Evolutionary conservation across 148 eudicot species (phyloP), one percentile per base, ranked within the genome.

Genomic region (Fagopyrum homotropicum): DNA sequence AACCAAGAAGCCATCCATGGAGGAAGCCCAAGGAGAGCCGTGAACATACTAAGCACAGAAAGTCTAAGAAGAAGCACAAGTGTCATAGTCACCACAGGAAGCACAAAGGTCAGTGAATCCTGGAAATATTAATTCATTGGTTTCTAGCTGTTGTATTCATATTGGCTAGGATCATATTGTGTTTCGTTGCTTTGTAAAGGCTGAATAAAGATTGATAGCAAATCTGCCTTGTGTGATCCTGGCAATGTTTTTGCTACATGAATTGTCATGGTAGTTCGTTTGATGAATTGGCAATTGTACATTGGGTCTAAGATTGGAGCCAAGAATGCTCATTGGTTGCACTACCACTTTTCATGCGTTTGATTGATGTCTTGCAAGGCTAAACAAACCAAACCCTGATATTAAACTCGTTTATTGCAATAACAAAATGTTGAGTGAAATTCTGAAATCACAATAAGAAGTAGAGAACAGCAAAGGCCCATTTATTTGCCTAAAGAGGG

Each of bases 51-150:
- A 15, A 40, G 71, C 46, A 66, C 43, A 66, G 9, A 7, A 40
- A 66, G 57, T 52, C 75, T 47, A 72, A 72, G 9, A 72, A 72
- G 75, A 72, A 72, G 75, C 57, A 26, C 55, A 52, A 46, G 45
- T 45, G 75, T 22, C 43, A 72, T 48, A 56, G 9, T 50, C 75
- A 72, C 50, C 75, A 50, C 44, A 19, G 59, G 73, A 70, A 70
- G 43, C 75, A 47, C 52, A 72, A 29, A 72, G 75, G 75, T 48
- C 75, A 35, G 19, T 66, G 19, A 66, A 16, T 66, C 71, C 17
- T 35, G 40, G 2, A 35, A 35, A 35, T 35, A 2, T 1, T 35
- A 35, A 35, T 35, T 35, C 40, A 35, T 35, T 35, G 40, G 2
- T 66, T 9, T 66, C 17, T 40, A 7, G 47, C 71, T 66, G 17